Conservation (phyloP, 306 rosid species). For the Abrus precatorius region DNA sequence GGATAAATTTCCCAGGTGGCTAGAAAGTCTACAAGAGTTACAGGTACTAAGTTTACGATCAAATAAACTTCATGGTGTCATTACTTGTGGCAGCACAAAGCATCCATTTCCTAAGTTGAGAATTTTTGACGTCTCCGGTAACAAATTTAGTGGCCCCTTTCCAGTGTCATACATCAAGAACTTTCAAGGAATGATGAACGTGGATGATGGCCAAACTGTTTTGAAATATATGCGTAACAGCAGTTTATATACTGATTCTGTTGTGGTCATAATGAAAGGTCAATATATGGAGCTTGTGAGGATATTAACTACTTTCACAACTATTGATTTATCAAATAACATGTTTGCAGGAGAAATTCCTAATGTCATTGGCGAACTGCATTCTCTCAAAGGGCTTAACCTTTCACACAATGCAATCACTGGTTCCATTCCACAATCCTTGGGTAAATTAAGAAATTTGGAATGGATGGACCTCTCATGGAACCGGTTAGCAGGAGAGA, state of each 20-base stretch:
- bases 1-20: conserved; percentile 52
- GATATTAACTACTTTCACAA: too few species aligned
- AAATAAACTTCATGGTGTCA: conserved; percentile 41
- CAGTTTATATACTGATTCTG: too few species aligned
- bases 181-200: conserved; percentile 49
- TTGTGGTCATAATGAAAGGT: too few species aligned
- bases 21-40: conserved; percentile 42
- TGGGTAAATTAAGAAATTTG: conserved; percentile 42
- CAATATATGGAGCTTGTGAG: too few species aligned
- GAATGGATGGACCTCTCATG: conserved; percentile 57
- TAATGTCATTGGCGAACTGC: too few species aligned
- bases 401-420: conserved; percentile 49
- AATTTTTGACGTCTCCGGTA: conserved; percentile 49
- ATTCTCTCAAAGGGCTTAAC: conserved; percentile 51
- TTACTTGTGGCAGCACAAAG: neutral
- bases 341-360: too few species aligned
- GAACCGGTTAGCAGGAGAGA: conserved; percentile 15
- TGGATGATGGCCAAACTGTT: too few species aligned
- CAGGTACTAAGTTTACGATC: conserved; percentile 52
- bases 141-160: conserved; percentile 48
- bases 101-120: neutral
- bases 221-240: too few species aligned
- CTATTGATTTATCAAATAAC: too few species aligned
- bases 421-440: conserved; percentile 47
- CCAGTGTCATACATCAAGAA: conserved; percentile 45